Percentiles rank a stretch among this genome's conserved stretches.
Evolutionary conservation across 2,329 filamentous ascomycete genomes (phyloP).

Genomic region (Diaporthe amygdali): DNA sequence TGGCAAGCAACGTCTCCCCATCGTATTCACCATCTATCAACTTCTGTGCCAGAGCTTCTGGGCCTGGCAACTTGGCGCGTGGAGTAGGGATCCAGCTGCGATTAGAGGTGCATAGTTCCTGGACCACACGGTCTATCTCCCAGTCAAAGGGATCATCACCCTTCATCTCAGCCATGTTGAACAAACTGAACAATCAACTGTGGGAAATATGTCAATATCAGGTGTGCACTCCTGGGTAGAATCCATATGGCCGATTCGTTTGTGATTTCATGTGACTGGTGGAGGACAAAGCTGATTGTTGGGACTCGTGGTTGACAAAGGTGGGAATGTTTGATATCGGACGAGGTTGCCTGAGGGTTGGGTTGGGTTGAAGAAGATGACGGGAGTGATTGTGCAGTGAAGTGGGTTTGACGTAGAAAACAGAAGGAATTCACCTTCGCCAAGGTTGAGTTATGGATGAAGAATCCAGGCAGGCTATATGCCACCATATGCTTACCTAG

Average conservation of each 20-base stretch:
- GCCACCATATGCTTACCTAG: background rate
- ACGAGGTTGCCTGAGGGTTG: background rate
- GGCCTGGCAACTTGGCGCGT: conserved; percentile 53
- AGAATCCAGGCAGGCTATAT: background rate
- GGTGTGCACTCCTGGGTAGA: background rate
- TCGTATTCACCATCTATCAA: conserved; percentile 69
- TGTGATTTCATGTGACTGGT: background rate
- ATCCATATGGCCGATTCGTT: background rate
- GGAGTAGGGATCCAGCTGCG: conserved; percentile 52
- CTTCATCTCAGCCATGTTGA: conserved; percentile 37
- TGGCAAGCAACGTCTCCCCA: conserved; percentile 67
- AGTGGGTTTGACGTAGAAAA: background rate
- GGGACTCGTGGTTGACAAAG: background rate
- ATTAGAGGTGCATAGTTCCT: conserved; percentile 64
- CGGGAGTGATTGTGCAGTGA: background rate
- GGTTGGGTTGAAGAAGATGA: background rate
- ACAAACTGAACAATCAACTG: background rate
- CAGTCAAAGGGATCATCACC: conserved; percentile 75
- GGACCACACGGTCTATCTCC: conserved; percentile 70
- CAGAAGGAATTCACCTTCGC: background rate
- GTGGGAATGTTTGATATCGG: background rate
- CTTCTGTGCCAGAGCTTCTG: conserved; percentile 53
- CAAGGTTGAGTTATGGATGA: background rate
- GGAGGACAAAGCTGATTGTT: conserved; percentile 19
- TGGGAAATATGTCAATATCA: background rate